Percentiles rank a stretch among this genome's conserved stretches.
phyloP scores from a whole-genome alignment of 169 alveolate genomes.

The Plasmodium sp. region DNA sequence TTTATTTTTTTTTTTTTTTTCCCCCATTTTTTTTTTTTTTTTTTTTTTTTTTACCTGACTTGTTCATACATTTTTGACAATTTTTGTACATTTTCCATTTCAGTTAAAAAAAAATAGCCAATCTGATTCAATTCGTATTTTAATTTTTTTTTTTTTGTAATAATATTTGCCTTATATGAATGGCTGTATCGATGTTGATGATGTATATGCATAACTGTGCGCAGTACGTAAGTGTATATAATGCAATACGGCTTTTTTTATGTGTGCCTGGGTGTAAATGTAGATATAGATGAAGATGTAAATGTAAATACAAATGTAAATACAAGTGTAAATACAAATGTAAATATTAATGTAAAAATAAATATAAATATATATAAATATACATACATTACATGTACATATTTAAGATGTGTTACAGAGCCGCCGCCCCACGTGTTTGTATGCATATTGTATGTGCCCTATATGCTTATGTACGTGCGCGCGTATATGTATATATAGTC shows the following conservation, averaged over 20 bases:
- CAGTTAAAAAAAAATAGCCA: background rate
- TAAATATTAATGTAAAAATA: slow-evolving; percentile 14
- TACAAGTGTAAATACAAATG: background rate
- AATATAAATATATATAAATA: background rate
- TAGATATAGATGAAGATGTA: background rate
- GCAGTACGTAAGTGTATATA: background rate
- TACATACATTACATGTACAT: background rate
- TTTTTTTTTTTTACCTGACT: background rate
- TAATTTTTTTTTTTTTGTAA: background rate
- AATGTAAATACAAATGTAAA: background rate
- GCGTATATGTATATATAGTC: background rate
- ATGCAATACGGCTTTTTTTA: background rate
- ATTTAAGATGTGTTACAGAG: background rate
- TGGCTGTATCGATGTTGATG: background rate
- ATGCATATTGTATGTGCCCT: background rate
- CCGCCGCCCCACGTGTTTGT: background rate
- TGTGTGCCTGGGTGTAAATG: background rate
- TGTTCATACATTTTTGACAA: background rate
- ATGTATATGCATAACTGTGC: background rate
- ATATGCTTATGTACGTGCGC: background rate
- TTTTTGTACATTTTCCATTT: background rate
- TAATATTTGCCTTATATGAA: background rate
- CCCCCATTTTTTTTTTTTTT: background rate
- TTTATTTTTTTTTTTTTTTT: background rate
- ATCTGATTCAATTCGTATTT: background rate